Evolutionary conservation across 2,329 filamentous ascomycete genomes (phyloP).

Genomic region (Remersonia thermophila): DNA sequence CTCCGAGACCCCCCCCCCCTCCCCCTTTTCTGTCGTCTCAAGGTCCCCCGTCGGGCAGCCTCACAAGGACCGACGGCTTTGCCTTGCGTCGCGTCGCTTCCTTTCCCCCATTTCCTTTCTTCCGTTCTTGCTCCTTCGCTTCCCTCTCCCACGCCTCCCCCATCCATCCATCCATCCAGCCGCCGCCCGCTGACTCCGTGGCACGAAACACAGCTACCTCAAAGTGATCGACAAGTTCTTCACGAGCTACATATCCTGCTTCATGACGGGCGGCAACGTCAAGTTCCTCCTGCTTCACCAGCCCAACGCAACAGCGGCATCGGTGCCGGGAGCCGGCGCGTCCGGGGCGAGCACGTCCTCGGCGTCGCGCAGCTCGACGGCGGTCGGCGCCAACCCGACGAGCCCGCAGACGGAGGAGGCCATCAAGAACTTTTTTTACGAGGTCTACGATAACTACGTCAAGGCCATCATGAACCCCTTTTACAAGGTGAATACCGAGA

Average conservation of each 20-base stretch:
- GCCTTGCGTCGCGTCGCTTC: no score
- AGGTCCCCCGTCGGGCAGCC: no score
- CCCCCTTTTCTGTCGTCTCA: no score
- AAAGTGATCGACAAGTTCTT: conserved; percentile 96
- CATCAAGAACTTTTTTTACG: conserved; percentile 83
- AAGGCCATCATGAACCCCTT: conserved; percentile 98
- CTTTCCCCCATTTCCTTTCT: no score
- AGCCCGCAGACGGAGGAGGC: conserved; percentile 90
- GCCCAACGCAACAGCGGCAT: conserved; percentile 35
- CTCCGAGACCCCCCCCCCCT: no score
- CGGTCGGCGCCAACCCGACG: conserved; percentile 71
- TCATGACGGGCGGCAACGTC: conserved; percentile 82
- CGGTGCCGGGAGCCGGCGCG: conserved; percentile 10
- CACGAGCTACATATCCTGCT: conserved; percentile 88
- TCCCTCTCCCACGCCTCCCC: conserved; percentile 1
- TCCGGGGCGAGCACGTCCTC: conserved; percentile 24
- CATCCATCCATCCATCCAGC: conserved; percentile 1
- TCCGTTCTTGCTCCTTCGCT: no score
- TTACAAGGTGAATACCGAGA: conserved; percentile 72
- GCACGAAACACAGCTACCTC: no score
- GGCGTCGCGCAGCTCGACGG: conserved; percentile 47
- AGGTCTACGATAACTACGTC: conserved; percentile 93
- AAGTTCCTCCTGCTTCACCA: conserved; percentile 93
- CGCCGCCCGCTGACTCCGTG: not conserved
- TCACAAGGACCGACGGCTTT: no score